Conservation (phyloP, 331 rosid species). For the Pyrus hybrid region DNA sequence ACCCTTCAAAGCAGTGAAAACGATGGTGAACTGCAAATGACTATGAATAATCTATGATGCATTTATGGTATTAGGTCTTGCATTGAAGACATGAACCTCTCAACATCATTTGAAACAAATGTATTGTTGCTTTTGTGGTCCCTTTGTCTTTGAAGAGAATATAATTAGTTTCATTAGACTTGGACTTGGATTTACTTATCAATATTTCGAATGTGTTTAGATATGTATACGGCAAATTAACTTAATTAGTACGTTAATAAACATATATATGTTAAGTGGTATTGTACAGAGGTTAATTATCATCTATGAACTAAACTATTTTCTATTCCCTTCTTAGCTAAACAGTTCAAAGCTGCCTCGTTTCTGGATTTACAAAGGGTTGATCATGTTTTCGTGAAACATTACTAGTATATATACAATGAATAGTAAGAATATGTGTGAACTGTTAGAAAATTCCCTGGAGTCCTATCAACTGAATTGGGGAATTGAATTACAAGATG, state of each 20-base stretch:
- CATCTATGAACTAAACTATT: neutral
- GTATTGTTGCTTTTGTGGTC: constrained; percentile 35
- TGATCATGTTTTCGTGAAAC: neutral
- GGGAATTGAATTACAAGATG: neutral
- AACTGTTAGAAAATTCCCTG: neutral
- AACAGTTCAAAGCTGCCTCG: neutral
- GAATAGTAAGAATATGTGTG: neutral
- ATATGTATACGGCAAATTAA: neutral
- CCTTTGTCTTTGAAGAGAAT: constrained; percentile 20
- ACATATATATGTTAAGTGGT: neutral
- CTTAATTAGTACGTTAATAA: neutral
- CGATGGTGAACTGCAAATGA: constrained; percentile 8
- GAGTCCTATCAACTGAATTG: neutral
- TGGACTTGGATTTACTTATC: neutral
- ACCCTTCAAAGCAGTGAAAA: neutral
- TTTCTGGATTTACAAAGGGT: neutral
- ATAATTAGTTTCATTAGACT: constrained; percentile 25
- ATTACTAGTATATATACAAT: neutral
- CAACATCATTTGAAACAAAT: constrained; percentile 32
- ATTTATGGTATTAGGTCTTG: constrained; percentile 53
- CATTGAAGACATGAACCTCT: constrained; percentile 39
- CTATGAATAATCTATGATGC: constrained; percentile 22
- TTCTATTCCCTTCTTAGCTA: constrained; percentile 14
- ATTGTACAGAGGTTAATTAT: neutral
- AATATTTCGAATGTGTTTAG: neutral